phyloP scores from a whole-genome alignment of 306 rosid species.

The Macrotyloma uniflorum region DNA sequence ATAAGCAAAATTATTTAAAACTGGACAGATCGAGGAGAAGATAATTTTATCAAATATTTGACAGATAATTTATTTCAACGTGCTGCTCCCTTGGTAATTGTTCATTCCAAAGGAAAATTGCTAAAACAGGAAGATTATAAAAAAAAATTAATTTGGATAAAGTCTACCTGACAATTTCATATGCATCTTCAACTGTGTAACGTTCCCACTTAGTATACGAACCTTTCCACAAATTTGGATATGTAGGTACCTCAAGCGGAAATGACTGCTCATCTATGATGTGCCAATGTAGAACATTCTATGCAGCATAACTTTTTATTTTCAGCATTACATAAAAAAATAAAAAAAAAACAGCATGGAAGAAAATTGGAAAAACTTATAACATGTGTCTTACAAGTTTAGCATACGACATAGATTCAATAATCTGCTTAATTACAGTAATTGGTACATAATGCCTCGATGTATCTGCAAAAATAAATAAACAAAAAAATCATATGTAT shows the following conservation, averaged over 20 bases:
- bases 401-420: conserved; percentile 94
- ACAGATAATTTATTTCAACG: conserved; percentile 9
- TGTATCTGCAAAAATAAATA: conserved; percentile 73
- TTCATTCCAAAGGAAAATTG: conserved; percentile 19
- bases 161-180: conserved; percentile 82
- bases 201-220: conserved; percentile 93
- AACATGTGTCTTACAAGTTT: conserved; percentile 71
- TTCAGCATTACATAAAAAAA: conserved; percentile 51
- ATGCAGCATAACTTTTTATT: conserved; percentile 45
- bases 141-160: conserved; percentile 14
- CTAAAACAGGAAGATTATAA: conserved; percentile 12
- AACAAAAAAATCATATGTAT: conserved; percentile 15
- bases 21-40: conserved; percentile 7
- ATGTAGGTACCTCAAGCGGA: conserved; percentile 88
- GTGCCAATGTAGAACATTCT: conserved; percentile 99
- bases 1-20: neutral
- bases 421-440: conserved; percentile 75
- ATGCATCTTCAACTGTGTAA: conserved; percentile 87
- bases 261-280: conserved; percentile 86
- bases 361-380: conserved; percentile 20
- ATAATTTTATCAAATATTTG: conserved; percentile 10
- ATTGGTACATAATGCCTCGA: conserved; percentile 92
- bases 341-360: conserved; percentile 24
- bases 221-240: conserved; percentile 95
- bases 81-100: neutral